Percentiles rank a stretch among this genome's conserved stretches.
Evolutionary conservation across 1,284 basidiomycete species (phyloP).

Genomic region (Cerrena zonata): DNA sequence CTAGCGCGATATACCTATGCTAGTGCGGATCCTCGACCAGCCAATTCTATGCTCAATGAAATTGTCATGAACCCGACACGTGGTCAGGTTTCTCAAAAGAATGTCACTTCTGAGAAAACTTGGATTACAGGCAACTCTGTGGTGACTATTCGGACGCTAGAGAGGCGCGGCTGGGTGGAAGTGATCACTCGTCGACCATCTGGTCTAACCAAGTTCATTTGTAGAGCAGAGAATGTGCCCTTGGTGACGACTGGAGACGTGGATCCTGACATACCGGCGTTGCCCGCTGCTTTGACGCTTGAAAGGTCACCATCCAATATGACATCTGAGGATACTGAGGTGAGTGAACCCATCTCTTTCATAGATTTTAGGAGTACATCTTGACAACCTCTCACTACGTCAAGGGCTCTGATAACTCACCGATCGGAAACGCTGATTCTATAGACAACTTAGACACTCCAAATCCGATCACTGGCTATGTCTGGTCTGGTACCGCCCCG

Average conservation of each 20-base stretch:
- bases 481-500: conserved; percentile 80
- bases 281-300: conserved; percentile 71
- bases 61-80: conserved; percentile 53
- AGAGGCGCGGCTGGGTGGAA: conserved; percentile 84
- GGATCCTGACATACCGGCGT: conserved; percentile 67
- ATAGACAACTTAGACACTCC: conserved; percentile 22
- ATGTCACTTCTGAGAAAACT: conserved; percentile 56
- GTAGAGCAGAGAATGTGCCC: conserved; percentile 85
- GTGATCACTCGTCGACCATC: conserved; percentile 84
- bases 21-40: conserved; percentile 87
- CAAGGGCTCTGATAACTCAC: not conserved
- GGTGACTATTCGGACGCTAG: conserved; percentile 75
- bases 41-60: conserved; percentile 74
- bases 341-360: conserved; percentile 2
- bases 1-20: conserved; percentile 91
- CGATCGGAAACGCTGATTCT: not conserved
- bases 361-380: not conserved
- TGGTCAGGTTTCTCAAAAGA: conserved; percentile 30
- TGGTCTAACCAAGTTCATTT: conserved; percentile 83
- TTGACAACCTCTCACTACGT: not conserved
- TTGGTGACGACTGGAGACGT: conserved; percentile 79
- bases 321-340: conserved; percentile 3
- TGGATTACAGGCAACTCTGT: conserved; percentile 88
- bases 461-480: conserved; percentile 71
- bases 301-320: conserved; percentile 37